Evolutionary conservation across 495 filamentous ascomycete genomes (phyloP).

Genomic region (Lasiosphaeria hispida): DNA sequence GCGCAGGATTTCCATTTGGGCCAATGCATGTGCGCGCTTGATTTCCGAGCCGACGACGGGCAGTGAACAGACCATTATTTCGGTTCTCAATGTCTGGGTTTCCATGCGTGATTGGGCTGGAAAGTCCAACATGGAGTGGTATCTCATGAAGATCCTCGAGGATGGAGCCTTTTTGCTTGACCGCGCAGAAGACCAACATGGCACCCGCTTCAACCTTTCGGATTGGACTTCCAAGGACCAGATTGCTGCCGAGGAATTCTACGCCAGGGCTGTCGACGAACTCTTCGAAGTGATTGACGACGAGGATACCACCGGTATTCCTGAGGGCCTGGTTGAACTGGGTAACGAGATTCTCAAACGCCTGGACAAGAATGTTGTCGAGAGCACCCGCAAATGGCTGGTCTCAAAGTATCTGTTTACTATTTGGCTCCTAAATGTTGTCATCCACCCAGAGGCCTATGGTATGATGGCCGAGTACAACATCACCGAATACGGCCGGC

Average conservation of each 20-base stretch:
- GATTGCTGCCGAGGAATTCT: slow-evolving; percentile 86
- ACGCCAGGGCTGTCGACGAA: slow-evolving; percentile 72
- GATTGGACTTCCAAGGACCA: slow-evolving; percentile 64
- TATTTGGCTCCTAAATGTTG: slow-evolving; percentile 75
- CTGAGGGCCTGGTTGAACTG: slow-evolving; percentile 76
- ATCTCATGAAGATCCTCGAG: slow-evolving; percentile 88
- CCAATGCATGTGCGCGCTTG: slow-evolving; percentile 79
- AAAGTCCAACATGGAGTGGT: slow-evolving; percentile 84
- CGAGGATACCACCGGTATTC: slow-evolving; percentile 75
- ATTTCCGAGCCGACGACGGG: slow-evolving; percentile 52
- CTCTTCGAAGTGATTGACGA: slow-evolving; percentile 86
- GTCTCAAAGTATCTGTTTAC: slow-evolving; percentile 91
- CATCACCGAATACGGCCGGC: slow-evolving; percentile 83
- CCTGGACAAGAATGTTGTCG: slow-evolving; percentile 67
- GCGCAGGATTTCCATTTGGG: slow-evolving; percentile 78
- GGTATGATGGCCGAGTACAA: slow-evolving; percentile 89
- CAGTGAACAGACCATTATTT: slow-evolving; percentile 63
- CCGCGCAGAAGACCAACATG: slow-evolving; percentile 64
- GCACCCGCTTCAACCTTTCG: slow-evolving; percentile 63
- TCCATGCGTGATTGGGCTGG: slow-evolving; percentile 85
- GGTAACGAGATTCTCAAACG: slow-evolving; percentile 77
- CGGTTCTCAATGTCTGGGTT: slow-evolving; percentile 79
- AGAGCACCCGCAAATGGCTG: slow-evolving; percentile 72
- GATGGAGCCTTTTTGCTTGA: slow-evolving; percentile 89
- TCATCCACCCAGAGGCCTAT: slow-evolving; percentile 86